A percentile compares a stretch with the other conserved stretches of the same genome.
phyloP scores from a whole-genome alignment of 352 stramenopile genomes.

The Phytophthora europaea region DNA sequence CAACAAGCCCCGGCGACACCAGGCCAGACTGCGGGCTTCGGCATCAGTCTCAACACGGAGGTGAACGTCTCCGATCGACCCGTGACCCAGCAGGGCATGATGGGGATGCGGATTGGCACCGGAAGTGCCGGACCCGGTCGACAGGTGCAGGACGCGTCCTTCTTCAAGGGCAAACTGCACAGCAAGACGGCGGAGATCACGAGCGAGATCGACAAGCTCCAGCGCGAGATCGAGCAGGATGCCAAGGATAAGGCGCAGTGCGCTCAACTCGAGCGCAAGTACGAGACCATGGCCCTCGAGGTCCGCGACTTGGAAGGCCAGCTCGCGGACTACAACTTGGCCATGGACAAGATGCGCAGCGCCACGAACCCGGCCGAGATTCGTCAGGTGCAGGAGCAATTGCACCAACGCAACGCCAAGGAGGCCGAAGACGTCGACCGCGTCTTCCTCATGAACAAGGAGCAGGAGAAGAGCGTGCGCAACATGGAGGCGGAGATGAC shows the following conservation, averaged over 20 bases:
- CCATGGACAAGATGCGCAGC: slow-evolving; percentile 92
- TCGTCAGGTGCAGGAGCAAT: slow-evolving; percentile 73
- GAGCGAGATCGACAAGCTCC: slow-evolving; percentile 82
- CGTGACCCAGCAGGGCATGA: slow-evolving; percentile 94
- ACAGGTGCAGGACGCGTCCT: slow-evolving; percentile 91
- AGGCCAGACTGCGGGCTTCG: slow-evolving; percentile 73
- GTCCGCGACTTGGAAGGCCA: slow-evolving; percentile 92
- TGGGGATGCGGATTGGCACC: slow-evolving; percentile 89
- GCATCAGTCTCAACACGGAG: slow-evolving; percentile 90
- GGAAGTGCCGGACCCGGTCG: slow-evolving; percentile 69
- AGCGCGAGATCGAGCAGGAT: slow-evolving; percentile 89
- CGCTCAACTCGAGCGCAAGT: slow-evolving; percentile 83
- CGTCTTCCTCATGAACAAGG: slow-evolving; percentile 92
- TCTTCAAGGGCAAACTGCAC: slow-evolving; percentile 92
- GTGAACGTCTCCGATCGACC: slow-evolving; percentile 93
- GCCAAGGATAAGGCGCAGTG: slow-evolving; percentile 92
- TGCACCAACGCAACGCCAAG: slow-evolving; percentile 78
- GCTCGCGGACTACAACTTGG: slow-evolving; percentile 94
- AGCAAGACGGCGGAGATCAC: slow-evolving; percentile 92
- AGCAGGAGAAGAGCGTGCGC: slow-evolving; percentile 74
- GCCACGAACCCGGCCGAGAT: slow-evolving; percentile 75
- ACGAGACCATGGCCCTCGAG: slow-evolving; percentile 71
- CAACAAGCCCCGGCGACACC: slow-evolving; percentile 68
- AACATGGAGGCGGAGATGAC: slow-evolving; percentile 84
- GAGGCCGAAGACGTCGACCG: slow-evolving; percentile 90